A percentile compares a stretch with the other conserved stretches of the same genome.
These are phyloP conservation scores for Hyparrhenia diplandra DNA, from an alignment of 176 grass and related monocot genomes.

Conservation along the genomic window DNA sequence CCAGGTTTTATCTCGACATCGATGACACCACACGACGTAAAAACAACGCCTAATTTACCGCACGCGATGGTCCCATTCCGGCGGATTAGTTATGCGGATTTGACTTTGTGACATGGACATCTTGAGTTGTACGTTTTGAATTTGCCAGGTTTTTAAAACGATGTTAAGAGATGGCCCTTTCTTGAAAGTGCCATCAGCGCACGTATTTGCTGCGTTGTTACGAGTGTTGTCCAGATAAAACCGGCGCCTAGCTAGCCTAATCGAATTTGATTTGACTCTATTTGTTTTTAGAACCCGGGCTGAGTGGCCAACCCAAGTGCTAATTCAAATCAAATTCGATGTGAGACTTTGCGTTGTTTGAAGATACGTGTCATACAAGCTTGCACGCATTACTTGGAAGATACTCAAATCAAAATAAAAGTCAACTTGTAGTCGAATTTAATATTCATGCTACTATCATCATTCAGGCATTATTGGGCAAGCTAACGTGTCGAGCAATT, in stretches of 20 bases:
- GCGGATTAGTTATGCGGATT: background rate
- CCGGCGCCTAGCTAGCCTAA: background rate
- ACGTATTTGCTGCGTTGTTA: background rate
- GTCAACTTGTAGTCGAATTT: background rate
- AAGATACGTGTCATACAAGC: background rate
- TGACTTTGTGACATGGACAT: constrained; percentile 20
- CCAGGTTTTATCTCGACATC: background rate
- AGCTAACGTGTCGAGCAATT: background rate
- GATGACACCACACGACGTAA: background rate
- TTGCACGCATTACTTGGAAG: too few species aligned
- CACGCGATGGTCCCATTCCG: background rate
- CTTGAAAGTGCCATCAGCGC: background rate
- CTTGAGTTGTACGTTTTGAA: background rate
- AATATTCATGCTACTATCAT: background rate
- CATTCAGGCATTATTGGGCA: background rate
- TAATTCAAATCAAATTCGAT: constrained; percentile 11
- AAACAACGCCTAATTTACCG: background rate
- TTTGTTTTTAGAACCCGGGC: too few species aligned
- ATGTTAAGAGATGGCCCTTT: background rate
- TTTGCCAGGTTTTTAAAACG: background rate
- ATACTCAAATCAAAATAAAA: background rate
- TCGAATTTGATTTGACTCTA: too few species aligned
- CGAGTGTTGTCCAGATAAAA: background rate
- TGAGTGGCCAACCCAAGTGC: too few species aligned
- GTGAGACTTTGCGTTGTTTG: background rate